These are phyloP conservation scores for Wolfiporia cocos DNA, from an alignment of 1,284 basidiomycete genomes.

Conservation along the genomic window DNA sequence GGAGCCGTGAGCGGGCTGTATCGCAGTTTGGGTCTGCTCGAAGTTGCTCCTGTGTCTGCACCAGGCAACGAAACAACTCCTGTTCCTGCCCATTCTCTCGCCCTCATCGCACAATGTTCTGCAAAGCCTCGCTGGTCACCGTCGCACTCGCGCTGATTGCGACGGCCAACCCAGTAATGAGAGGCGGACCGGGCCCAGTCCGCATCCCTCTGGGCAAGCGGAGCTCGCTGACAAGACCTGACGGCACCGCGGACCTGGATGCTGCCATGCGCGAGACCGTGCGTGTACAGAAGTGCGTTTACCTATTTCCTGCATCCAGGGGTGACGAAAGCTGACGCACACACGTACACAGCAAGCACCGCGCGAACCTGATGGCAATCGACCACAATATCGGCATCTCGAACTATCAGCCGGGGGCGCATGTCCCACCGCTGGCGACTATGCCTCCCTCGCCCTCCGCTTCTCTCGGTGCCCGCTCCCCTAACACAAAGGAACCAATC, in stretches of 20 bases:
- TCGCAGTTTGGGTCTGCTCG: no score
- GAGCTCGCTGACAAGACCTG: constrained; percentile 13
- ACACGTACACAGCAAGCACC: constrained; percentile 21
- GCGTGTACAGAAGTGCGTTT: constrained; percentile 16
- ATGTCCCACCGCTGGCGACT: constrained; percentile 9
- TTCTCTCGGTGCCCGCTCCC: no score
- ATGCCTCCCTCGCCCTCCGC: no score
- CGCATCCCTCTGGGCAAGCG: constrained; percentile 18
- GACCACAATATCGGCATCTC: constrained; percentile 18
- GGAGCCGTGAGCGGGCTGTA: no score
- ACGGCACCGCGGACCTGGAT: constrained; percentile 19
- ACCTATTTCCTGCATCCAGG: no score
- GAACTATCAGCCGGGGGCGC: constrained; percentile 7
- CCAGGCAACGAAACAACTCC: no score
- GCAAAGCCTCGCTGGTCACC: constrained; percentile 17
- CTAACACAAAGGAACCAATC: no score
- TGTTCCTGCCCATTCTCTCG: no score
- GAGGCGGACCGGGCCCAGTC: constrained; percentile 11
- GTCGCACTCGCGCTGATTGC: constrained; percentile 17
- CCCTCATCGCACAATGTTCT: no score
- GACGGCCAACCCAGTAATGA: constrained; percentile 14
- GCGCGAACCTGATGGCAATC: constrained; percentile 16
- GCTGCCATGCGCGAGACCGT: constrained; percentile 13
- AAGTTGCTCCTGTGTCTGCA: no score
- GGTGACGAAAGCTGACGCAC: no score